phyloP scores from a whole-genome alignment of 176 grass and related monocot species.

The Aegilops tauschii region DNA sequence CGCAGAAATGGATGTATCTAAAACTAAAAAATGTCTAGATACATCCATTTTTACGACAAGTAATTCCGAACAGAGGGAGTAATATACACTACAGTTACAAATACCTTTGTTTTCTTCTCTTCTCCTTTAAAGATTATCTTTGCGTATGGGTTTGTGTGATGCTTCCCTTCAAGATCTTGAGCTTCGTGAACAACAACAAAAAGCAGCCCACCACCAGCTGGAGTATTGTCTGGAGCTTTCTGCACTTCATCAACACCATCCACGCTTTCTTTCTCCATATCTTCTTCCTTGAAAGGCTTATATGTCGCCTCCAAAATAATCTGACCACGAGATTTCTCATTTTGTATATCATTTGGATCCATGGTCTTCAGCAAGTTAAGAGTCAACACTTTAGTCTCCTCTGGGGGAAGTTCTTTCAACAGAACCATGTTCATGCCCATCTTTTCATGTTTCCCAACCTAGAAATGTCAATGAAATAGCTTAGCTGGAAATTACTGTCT shows the following conservation, averaged over 20 bases:
- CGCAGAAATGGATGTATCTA: no score
- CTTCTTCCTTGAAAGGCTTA: conserved; percentile 89
- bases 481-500: background rate
- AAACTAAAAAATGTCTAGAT: no score
- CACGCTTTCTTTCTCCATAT: conserved; percentile 41
- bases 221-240: conserved; percentile 63
- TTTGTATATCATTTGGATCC: conserved; percentile 66
- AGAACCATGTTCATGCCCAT: conserved; percentile 75
- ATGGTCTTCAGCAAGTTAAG: conserved; percentile 82
- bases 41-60: no score
- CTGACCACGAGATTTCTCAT: conserved; percentile 76
- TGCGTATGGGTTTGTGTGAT: conserved; percentile 88
- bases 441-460: conserved; percentile 83
- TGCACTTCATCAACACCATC: conserved; percentile 41
- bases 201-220: conserved; percentile 81
- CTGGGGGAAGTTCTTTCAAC: conserved; percentile 62
- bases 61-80: no score
- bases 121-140: conserved; percentile 81
- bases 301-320: conserved; percentile 68
- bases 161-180: conserved; percentile 89
- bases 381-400: conserved; percentile 61
- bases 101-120: conserved; percentile 90
- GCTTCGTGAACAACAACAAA: conserved; percentile 77
- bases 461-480: conserved; percentile 25
- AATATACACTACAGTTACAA: background rate